phyloP scores from a whole-genome alignment of 345 rosid genomes.

The Euphorbia lathyris region DNA sequence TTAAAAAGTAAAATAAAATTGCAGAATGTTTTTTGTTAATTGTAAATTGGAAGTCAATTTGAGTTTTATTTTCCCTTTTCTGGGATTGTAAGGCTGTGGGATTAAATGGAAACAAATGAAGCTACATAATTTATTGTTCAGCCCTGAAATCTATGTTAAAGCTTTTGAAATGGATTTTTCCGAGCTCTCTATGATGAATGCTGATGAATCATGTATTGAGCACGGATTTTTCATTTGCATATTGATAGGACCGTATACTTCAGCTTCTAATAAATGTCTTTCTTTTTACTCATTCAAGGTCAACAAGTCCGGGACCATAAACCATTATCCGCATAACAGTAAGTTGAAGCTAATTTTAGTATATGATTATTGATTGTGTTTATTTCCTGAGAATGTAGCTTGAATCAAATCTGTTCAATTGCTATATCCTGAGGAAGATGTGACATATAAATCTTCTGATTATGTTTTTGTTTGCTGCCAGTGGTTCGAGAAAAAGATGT shows the following conservation, averaged over 20 bases:
- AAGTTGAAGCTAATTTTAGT: conserved; percentile 20
- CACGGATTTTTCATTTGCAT: not conserved
- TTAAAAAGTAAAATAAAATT: too few relatives aligned
- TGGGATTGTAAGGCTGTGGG: too few relatives aligned
- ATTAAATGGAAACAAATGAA: too few relatives aligned
- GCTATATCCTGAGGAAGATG: not conserved
- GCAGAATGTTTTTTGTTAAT: too few relatives aligned
- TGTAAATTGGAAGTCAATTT: not conserved
- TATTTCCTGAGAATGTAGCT: not conserved
- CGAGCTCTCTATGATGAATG: too few relatives aligned
- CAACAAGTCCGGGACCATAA: not conserved
- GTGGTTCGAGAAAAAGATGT: conserved; percentile 91
- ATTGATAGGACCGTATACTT: not conserved
- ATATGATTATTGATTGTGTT: not conserved
- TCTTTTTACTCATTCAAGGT: conserved; percentile 11
- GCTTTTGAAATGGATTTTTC: too few relatives aligned
- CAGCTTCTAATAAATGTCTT: not conserved
- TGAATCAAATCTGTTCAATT: not conserved
- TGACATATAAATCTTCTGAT: conserved; percentile 5
- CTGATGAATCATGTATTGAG: too few relatives aligned
- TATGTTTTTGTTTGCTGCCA: conserved; percentile 25
- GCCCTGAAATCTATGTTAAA: too few relatives aligned
- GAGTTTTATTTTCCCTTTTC: too few relatives aligned
- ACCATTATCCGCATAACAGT: conserved; percentile 21
- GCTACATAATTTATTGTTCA: too few relatives aligned